Conservation (phyloP, 371 early-diverging fungal species). For the Mortierella sp. region DNA sequence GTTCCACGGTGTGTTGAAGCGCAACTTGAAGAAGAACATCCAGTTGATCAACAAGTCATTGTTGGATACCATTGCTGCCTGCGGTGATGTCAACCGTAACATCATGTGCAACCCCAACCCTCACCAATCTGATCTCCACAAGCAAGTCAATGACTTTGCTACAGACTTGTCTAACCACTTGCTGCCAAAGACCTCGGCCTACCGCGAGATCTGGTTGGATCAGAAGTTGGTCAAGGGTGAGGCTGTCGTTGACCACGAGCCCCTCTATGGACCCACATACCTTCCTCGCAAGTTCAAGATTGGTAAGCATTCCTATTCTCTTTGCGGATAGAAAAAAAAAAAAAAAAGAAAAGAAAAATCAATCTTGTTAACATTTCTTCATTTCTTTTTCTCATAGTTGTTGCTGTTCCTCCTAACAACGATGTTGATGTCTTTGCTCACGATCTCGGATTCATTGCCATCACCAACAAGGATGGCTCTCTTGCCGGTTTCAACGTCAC, state of each 20-base stretch:
- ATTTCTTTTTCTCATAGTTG: slow-evolving; percentile 61
- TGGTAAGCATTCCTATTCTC: slow-evolving; percentile 34
- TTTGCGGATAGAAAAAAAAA: neutral
- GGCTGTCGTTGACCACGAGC: slow-evolving; percentile 87
- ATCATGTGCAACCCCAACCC: slow-evolving; percentile 93
- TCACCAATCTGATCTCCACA: slow-evolving; percentile 81
- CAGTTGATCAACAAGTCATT: slow-evolving; percentile 90
- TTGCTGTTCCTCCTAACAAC: slow-evolving; percentile 95
- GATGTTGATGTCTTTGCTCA: slow-evolving; percentile 96
- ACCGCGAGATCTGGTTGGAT: slow-evolving; percentile 96
- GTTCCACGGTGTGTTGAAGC: slow-evolving; percentile 94
- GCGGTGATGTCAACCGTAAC: slow-evolving; percentile 97
- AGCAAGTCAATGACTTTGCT: slow-evolving; percentile 81
- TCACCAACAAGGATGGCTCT: slow-evolving; percentile 79
- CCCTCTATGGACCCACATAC: slow-evolving; percentile 92
- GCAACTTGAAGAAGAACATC: slow-evolving; percentile 86
- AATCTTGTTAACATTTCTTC: neutral
- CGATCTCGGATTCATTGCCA: slow-evolving; percentile 93
- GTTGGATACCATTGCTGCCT: slow-evolving; percentile 94
- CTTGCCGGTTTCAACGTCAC: slow-evolving; percentile 93
- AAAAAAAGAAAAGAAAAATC: too few relatives aligned
- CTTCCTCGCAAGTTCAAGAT: slow-evolving; percentile 97
- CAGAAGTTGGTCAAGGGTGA: slow-evolving; percentile 85
- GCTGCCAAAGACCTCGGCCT: slow-evolving; percentile 88
- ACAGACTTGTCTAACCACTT: slow-evolving; percentile 79